phyloP scores from a whole-genome alignment of 148 eudicot species.

The Rhododendron molle region DNA sequence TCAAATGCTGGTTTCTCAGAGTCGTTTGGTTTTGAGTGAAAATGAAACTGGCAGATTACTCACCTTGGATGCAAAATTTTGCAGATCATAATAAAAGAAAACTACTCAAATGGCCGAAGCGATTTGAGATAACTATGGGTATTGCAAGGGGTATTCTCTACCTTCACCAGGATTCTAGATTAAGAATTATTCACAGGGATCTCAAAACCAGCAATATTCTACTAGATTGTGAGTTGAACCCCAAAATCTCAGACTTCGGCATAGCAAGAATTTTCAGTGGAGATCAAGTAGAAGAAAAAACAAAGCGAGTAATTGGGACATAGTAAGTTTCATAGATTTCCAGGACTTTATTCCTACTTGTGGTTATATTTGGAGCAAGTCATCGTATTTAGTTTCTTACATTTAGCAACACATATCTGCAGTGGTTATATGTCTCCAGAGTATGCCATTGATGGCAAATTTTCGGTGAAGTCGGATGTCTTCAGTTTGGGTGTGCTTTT shows the following conservation, averaged over 20 bases:
- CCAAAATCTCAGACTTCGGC: conserved; percentile 29
- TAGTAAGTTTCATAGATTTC: conserved; percentile 12
- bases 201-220: conserved; percentile 28
- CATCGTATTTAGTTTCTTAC: not conserved
- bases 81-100: not conserved
- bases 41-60: not conserved
- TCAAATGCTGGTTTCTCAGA: not conserved
- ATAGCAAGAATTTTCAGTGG: conserved; percentile 16
- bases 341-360: not conserved
- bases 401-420: not conserved
- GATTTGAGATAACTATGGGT: conserved; percentile 6
- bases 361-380: not conserved
- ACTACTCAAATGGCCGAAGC: not conserved
- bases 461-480: conserved; percentile 13
- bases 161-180: conserved; percentile 20
- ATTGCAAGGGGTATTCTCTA: conserved; percentile 9
- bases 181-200: conserved; percentile 26
- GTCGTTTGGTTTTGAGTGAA: not conserved
- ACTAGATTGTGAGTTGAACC: conserved; percentile 23
- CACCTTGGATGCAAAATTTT: not conserved
- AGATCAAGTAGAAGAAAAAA: conserved; percentile 14
- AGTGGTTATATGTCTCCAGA: conserved; percentile 35
- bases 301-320: conserved; percentile 23
- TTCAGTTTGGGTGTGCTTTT: conserved; percentile 5
- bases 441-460: conserved; percentile 22